Base-by-base conservation (phyloP, 768 basidiomycete genomes). In the Rhizopogon vulgaris region DNA sequence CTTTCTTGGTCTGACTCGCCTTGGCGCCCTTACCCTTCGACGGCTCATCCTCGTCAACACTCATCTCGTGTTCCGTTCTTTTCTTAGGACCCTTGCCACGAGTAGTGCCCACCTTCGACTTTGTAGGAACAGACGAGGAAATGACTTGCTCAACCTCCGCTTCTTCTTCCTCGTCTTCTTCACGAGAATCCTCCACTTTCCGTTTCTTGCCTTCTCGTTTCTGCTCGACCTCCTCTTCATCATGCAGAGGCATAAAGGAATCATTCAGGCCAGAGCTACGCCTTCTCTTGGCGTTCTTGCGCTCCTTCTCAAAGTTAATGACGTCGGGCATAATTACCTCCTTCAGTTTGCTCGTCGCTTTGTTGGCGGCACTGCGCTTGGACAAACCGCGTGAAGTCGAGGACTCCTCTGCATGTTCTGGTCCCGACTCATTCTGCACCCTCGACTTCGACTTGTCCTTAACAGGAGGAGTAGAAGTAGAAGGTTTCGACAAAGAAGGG, bases 271-370 rank as follows among this genome's bases (percentile, higher is more conserved):
- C 66, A 62, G 63, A 52, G 43, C 63, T 61, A 30, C 67, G 64
- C 52, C 61, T 54, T 40, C 63, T 63, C 60, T 69, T 69, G 37
- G 53, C 58, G 48, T 62, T 68, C 57, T 78, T 78, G 72, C 79
- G 73, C 69, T 92, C 84, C 58, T 78, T 78, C 63, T 90, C 80
- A 60, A 76, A 92, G 52, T 73, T 78, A 38, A 83, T 57, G 3
- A 90, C 73, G 57, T 93, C 90, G 0, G 90, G 90, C 83, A 92
- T 91, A 52, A 92, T 71, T 48, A 71, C 69, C 7, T 78, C 70
- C 40, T 71, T 72, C 43, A 82, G 58, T 38, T 69, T 70, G 46
- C 69, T 67, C 3, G 65, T 71, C 8, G 80, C 81, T 49, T 70
- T 79, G 67, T 62, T 83, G 54, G 71, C 80, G 61, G 74, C 92